These are phyloP conservation scores for Teratosphaeria viscida DNA, from an alignment of 2,329 filamentous ascomycete species.

Conservation along the genomic window DNA sequence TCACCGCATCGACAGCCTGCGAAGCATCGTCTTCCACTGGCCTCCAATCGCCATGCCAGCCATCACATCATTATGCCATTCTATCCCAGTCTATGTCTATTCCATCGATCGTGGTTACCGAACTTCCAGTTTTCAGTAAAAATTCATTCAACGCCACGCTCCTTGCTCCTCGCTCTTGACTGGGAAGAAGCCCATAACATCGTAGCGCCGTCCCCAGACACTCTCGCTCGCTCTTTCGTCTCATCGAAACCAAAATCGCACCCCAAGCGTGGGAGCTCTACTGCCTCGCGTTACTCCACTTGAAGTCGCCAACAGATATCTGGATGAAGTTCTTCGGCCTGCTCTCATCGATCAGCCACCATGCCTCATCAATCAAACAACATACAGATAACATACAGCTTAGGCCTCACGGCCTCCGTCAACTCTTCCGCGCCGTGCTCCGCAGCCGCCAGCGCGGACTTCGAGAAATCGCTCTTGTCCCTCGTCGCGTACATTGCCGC, in stretches of 20 bases:
- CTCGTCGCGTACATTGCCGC: not conserved
- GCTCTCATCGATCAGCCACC: not conserved
- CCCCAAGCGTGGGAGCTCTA: not conserved
- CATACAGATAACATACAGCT: conserved; percentile 5
- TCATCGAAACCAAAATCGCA: not conserved
- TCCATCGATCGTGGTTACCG: not conserved
- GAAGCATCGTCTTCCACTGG: not conserved
- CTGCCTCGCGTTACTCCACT: conserved; percentile 6
- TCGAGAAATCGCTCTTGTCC: conserved; percentile 9
- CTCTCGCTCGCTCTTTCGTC: not conserved
- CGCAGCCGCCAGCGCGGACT: conserved; percentile 8
- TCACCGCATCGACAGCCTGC: not conserved
- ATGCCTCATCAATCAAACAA: not conserved
- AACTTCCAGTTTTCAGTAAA: not conserved
- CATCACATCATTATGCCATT: not conserved
- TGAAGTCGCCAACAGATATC: conserved; percentile 9
- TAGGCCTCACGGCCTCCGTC: conserved; percentile 4
- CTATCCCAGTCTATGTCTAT: not conserved
- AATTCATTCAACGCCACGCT: not conserved
- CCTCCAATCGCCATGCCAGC: not conserved
- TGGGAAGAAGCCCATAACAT: not conserved
- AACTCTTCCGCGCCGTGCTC: conserved; percentile 8
- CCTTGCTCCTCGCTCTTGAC: not conserved
- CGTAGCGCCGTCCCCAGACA: not conserved
- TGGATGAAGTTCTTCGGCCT: conserved; percentile 11